Base-by-base conservation (phyloP, 176 grass and related monocot genomes). In the Pontederia paniculata region DNA sequence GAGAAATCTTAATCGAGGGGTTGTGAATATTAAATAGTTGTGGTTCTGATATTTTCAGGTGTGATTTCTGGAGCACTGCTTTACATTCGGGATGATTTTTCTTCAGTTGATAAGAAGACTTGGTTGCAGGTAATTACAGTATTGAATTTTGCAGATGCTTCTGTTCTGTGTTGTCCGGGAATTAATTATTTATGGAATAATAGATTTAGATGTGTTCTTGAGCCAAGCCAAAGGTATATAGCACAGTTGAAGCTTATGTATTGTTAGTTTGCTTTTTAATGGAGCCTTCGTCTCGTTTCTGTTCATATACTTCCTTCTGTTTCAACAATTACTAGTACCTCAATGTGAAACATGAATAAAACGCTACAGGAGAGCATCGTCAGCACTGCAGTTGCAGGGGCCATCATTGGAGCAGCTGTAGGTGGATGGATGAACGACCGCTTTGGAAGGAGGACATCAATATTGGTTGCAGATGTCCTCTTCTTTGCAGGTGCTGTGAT, bases 81-180 rank as follows among this genome's bases (percentile, higher is more conserved):
- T 49, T 94, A 94, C 77, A 94, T 94, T 59, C 83, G 88, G 8
- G 88, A 94, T 41, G 80, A 94, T 23, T 94, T 94, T 54, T n/a
- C 17, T 16, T 69, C 79, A 15, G 88, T 94, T 12, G 83, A 94
- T 63, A 81, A 71, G 80, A 83, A 83, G 45, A 94, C 76, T 66
- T 85, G 83, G 88, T 74, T 94, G 8, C 88, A 94, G 79, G 88
- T 83, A 58, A 13, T 13, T 31, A 20, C 43, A 2, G 22, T 17
- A 9, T 12, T n/a, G 9, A 17, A 45, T 15, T 63, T 9, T 57
- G 21, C 6, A 17, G 10, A 21, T 10, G 9, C 15, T 23, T 58
- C 12, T 45, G 42, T 10, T n/a, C 49, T 15, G 46, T 42, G 15
- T 64, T 13, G n/a, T 16, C 9, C 14, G 15, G 20, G 9, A 48